Evolutionary conservation across 2,329 filamentous ascomycete genomes (phyloP).

Genomic region (Zymoseptoria crescenta): DNA sequence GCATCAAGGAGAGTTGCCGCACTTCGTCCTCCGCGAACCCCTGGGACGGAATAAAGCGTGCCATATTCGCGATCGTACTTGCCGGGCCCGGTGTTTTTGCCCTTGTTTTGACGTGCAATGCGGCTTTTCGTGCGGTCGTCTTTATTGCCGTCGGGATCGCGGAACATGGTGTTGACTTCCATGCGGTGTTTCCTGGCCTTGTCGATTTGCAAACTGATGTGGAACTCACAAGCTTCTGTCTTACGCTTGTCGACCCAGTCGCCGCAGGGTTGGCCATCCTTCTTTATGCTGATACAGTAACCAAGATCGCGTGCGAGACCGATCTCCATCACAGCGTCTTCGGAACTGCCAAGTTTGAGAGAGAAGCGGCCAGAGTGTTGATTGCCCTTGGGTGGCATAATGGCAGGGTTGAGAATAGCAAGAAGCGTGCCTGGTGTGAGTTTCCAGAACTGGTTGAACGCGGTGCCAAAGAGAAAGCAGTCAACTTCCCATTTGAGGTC

Average conservation of each 20-base stretch:
- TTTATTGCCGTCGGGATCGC: conserved; percentile 9
- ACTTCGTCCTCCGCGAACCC: conserved; percentile 31
- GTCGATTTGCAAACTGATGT: conserved; percentile 72
- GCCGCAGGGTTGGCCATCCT: conserved; percentile 72
- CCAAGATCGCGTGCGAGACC: conserved; percentile 77
- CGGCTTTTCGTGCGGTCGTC: conserved; percentile 8
- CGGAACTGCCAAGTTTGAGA: conserved; percentile 74
- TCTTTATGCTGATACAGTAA: conserved; percentile 77
- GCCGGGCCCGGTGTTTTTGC: conserved; percentile 30
- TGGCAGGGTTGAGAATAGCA: conserved; percentile 81
- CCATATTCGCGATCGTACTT: conserved; percentile 52
- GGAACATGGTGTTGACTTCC: conserved; percentile 65
- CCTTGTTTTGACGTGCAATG: conserved; percentile 3
- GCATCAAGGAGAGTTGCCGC: conserved; percentile 59
- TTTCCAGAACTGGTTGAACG: conserved; percentile 90
- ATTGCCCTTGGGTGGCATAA: conserved; percentile 77
- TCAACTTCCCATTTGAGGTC: conserved; percentile 89
- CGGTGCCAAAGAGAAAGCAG: conserved; percentile 82
- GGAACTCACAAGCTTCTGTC: conserved; percentile 87
- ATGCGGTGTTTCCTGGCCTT: conserved; percentile 62
- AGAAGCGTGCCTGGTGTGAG: conserved; percentile 84
- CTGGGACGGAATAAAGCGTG: conserved; percentile 37
- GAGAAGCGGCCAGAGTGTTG: conserved; percentile 77
- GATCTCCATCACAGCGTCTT: conserved; percentile 84
- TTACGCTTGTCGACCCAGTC: conserved; percentile 82